Percentiles rank a stretch among this genome's conserved stretches.
Conservation (phyloP, 2,329 filamentous ascomycete genomes). For the Epichloe brachyelytri region DNA sequence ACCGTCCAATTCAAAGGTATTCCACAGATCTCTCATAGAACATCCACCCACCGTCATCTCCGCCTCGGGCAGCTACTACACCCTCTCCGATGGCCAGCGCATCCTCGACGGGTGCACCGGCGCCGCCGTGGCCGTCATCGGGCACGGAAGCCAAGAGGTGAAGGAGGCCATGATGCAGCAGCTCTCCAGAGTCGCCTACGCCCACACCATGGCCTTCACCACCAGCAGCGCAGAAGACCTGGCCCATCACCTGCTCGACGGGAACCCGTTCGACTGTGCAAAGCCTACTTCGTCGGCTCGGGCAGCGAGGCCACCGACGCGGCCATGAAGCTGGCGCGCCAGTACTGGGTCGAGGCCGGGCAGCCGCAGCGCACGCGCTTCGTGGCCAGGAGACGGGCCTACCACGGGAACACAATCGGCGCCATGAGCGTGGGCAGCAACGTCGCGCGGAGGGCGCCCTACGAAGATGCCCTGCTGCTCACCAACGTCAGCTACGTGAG, state of each 20-base stretch:
- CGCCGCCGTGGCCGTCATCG: slow-evolving; percentile 47
- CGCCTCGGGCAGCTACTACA: slow-evolving; percentile 26
- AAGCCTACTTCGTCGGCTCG: slow-evolving; percentile 14
- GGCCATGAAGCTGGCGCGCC: slow-evolving; percentile 33
- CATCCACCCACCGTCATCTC: slow-evolving; percentile 25
- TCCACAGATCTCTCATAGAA: slow-evolving; percentile 22
- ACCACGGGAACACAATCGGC: slow-evolving; percentile 38
- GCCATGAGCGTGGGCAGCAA: slow-evolving; percentile 26
- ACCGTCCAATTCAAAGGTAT: slow-evolving; percentile 8
- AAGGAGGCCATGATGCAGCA: slow-evolving; percentile 41
- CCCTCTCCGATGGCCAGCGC: slow-evolving; percentile 13
- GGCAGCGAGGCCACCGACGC: slow-evolving; percentile 30
- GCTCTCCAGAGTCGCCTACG: slow-evolving; percentile 26
- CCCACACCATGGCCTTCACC: slow-evolving; percentile 15
- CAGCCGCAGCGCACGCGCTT: slow-evolving; percentile 25
- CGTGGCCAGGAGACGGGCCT: slow-evolving; percentile 30
- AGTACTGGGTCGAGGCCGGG: slow-evolving; percentile 31
- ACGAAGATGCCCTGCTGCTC: slow-evolving; percentile 14
- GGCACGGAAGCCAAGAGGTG: slow-evolving; percentile 45
- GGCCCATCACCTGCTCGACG: slow-evolving; percentile 14
- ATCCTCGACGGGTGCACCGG: slow-evolving; percentile 1
- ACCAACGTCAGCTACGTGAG: slow-evolving; percentile 16
- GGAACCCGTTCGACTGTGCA: slow-evolving; percentile 11
- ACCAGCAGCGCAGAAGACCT: slow-evolving; percentile 16
- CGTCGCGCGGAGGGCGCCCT: slow-evolving; percentile 14